Base-by-base conservation (phyloP, 208 protist species). In the Crithidia sp. region DNA sequence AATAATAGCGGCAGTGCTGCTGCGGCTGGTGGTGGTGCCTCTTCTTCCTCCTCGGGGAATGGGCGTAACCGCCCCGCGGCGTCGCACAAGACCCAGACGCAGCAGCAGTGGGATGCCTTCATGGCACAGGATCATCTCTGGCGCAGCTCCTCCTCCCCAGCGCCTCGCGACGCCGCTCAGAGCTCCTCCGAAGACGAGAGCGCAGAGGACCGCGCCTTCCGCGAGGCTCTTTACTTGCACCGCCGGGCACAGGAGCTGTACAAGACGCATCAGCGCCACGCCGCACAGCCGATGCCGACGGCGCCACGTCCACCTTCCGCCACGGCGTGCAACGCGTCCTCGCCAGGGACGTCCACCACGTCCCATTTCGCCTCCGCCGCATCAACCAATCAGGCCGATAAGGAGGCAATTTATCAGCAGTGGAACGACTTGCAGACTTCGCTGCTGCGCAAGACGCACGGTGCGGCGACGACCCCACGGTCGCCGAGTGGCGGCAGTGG, bases 211-310 rank as follows among this genome's bases (percentile, higher is more conserved):
- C 67, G 60, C 19, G 75, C 67, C 40, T 69, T 73, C 53, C 67
- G 60, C 6, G 74, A 79, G 61, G 74, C 74, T 3, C 12, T 74
- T 59, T 79, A 74, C 40, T 59, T 77, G 2, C 71, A 73, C 13
- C 78, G 79, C 13, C 78, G 64, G 3, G 65, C 79, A 64, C 54
- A 72, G 52, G 54, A 75, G 65, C 19, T 70, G 17, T 8, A 43
- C 36, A 28, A 8, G 39, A 7, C 12, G 39, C 50, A 57, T 2
- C 49, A 53, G 44, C 19, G 61, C 49, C 47, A 67, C 17, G 36
- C 9, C 7, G 9, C 7, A 5, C 61, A 67, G 7, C 28, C 28
- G 28, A 28, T 9, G 16, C 44, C 13, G 16, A 14, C 40, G 12
- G 17, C 8, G 16, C 40, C 40, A 65, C 59, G 12, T 8, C 44